Evolutionary conservation across 2,329 filamentous ascomycete species (phyloP).

Genomic region (Sclerotinia sclerotiorum): DNA sequence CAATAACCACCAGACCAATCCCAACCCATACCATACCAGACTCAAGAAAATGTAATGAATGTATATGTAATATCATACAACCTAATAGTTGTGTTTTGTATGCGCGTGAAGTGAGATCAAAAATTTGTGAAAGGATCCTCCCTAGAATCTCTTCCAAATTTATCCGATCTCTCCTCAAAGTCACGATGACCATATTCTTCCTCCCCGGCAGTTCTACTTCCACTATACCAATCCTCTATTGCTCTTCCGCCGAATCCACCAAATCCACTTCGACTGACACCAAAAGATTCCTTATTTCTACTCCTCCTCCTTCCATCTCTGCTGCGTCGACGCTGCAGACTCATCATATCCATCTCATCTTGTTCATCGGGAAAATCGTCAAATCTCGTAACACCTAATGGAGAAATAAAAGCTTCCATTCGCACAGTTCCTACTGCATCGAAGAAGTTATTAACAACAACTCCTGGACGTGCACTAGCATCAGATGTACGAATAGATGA

Average conservation of each 20-base stretch:
- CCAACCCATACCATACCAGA: constrained; percentile 5
- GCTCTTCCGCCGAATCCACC: constrained; percentile 46
- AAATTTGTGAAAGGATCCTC: constrained; percentile 65
- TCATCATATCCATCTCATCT: constrained; percentile 38
- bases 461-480: constrained; percentile 37
- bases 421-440: constrained; percentile 87
- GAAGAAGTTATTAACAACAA: constrained; percentile 59
- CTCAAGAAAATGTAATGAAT: constrained; percentile 23
- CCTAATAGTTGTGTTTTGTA: constrained; percentile 6
- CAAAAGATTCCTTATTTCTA: constrained; percentile 38
- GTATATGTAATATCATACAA: constrained; percentile 5
- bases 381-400: constrained; percentile 46
- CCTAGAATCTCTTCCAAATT: constrained; percentile 48
- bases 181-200: constrained; percentile 51
- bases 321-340: constrained; percentile 35
- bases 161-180: constrained; percentile 17
- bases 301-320: constrained; percentile 35
- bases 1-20: not conserved
- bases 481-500: constrained; percentile 40
- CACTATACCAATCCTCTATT: constrained; percentile 52
- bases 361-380: constrained; percentile 40
- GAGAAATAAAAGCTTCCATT: constrained; percentile 94
- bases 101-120: constrained; percentile 39
- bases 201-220: constrained; percentile 50
- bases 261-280: constrained; percentile 29